phyloP scores from a whole-genome alignment of 202 grass and related monocot genomes.

The Panicum hallii region DNA sequence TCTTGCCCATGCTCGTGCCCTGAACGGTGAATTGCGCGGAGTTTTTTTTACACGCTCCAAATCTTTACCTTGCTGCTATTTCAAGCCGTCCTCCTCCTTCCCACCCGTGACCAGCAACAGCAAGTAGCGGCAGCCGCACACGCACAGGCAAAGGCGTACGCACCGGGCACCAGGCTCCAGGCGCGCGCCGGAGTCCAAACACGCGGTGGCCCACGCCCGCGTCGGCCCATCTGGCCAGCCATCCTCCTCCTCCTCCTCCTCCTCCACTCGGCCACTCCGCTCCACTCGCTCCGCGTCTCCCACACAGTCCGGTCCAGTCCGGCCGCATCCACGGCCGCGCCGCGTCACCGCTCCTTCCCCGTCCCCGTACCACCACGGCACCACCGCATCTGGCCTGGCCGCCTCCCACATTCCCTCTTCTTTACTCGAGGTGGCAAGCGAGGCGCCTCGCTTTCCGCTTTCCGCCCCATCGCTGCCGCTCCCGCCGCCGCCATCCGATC shows the following conservation, averaged over 20 bases:
- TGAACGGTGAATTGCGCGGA: neutral
- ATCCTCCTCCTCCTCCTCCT: neutral
- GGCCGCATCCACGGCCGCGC: conserved; percentile 18
- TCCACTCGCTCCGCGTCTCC: too few relatives aligned
- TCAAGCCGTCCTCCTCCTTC: neutral
- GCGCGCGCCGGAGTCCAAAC: neutral
- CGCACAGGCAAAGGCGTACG: too few relatives aligned
- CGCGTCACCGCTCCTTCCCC: neutral
- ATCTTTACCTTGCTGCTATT: neutral
- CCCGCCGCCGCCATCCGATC: neutral
- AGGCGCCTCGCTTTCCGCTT: conserved; percentile 39
- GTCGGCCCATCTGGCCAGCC: conserved; percentile 35
- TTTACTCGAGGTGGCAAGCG: conserved; percentile 36
- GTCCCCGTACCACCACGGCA: neutral
- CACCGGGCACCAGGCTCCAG: too few relatives aligned
- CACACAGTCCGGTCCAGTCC: neutral
- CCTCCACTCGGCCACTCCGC: neutral
- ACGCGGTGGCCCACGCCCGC: conserved; percentile 19
- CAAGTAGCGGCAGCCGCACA: too few relatives aligned
- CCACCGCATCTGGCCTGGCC: conserved; percentile 29
- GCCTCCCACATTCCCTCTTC: neutral
- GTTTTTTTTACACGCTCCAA: conserved; percentile 15
- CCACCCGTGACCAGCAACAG: neutral
- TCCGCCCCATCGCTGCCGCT: neutral
- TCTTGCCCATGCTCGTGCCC: neutral